Evolutionary conservation across 2,329 filamentous ascomycete species (phyloP).

Genomic region (Apiospora malaysiana): DNA sequence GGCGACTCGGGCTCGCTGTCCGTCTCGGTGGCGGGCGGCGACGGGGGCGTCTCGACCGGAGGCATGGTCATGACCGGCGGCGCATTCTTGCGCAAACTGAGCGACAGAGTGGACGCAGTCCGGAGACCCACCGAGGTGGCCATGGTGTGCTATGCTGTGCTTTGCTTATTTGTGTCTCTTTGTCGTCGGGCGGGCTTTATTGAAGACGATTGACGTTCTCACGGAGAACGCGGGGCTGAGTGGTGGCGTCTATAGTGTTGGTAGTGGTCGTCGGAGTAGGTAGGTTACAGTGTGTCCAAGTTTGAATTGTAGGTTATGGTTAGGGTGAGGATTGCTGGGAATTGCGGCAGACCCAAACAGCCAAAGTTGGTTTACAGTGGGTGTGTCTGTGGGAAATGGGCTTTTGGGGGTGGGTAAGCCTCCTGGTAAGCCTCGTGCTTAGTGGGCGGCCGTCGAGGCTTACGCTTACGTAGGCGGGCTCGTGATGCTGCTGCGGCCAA

Average conservation of each 20-base stretch:
- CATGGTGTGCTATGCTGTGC: neutral
- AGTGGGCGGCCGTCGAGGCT: conserved; percentile 2
- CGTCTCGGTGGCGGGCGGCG: conserved; percentile 35
- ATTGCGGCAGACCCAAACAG: neutral
- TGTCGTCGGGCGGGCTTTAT: neutral
- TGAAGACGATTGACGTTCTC: neutral
- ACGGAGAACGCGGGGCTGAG: neutral
- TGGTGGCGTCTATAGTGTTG: neutral
- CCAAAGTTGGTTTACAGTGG: conserved; percentile 15
- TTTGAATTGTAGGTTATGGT: no score
- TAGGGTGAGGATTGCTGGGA: no score
- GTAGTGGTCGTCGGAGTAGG: neutral
- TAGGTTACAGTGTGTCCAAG: neutral
- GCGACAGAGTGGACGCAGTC: conserved; percentile 9
- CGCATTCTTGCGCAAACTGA: conserved; percentile 21
- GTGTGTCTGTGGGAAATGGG: neutral
- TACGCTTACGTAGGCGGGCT: conserved; percentile 5
- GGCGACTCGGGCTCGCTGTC: conserved; percentile 35
- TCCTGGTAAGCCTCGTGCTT: neutral
- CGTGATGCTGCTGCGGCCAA: neutral
- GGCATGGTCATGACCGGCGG: conserved; percentile 9
- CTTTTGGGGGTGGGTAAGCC: neutral
- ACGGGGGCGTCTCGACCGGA: conserved; percentile 24
- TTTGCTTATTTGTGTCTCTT: neutral
- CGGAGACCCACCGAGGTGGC: conserved; percentile 5